phyloP scores from a whole-genome alignment of 441 rosid species.

The Monsonia emarginata region DNA sequence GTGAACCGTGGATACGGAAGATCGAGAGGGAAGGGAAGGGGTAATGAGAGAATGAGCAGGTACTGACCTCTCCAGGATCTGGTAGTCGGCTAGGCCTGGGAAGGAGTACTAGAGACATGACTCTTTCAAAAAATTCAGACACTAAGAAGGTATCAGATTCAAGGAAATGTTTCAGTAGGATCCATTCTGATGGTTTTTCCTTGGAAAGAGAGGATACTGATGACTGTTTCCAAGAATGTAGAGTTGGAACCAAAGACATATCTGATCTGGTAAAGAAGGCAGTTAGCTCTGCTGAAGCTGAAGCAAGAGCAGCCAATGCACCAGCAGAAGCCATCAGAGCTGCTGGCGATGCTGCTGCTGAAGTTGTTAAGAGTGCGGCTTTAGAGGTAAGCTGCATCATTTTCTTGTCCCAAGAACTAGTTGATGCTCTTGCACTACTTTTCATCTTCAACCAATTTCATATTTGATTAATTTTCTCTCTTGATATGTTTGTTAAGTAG shows the following conservation, averaged over 20 bases:
- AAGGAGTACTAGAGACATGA: slow-evolving; percentile 44
- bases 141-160: slow-evolving; percentile 42
- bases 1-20: slow-evolving; percentile 46
- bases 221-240: slow-evolving; percentile 74
- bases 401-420: background rate
- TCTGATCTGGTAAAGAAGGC: slow-evolving; percentile 71
- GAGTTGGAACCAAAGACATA: slow-evolving; percentile 69
- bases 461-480: slow-evolving; percentile 5
- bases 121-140: slow-evolving; percentile 40
- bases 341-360: slow-evolving; percentile 92
- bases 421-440: background rate
- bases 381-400: slow-evolving; percentile 36
- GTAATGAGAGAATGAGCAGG: slow-evolving; percentile 60
- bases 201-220: slow-evolving; percentile 60
- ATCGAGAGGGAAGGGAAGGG: slow-evolving; percentile 64
- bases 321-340: slow-evolving; percentile 82
- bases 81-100: slow-evolving; percentile 44
- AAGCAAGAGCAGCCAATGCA: slow-evolving; percentile 84
- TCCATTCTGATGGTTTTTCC: slow-evolving; percentile 32
- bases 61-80: slow-evolving; percentile 53
- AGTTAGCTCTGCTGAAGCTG: slow-evolving; percentile 86
- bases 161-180: slow-evolving; percentile 33
- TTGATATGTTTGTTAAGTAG: slow-evolving; percentile 26
- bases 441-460: slow-evolving; percentile 6
- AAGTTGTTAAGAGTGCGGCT: slow-evolving; percentile 85